These are phyloP conservation scores for Carallia brachiata DNA, from an alignment of 345 rosid species.

Conservation along the genomic window DNA sequence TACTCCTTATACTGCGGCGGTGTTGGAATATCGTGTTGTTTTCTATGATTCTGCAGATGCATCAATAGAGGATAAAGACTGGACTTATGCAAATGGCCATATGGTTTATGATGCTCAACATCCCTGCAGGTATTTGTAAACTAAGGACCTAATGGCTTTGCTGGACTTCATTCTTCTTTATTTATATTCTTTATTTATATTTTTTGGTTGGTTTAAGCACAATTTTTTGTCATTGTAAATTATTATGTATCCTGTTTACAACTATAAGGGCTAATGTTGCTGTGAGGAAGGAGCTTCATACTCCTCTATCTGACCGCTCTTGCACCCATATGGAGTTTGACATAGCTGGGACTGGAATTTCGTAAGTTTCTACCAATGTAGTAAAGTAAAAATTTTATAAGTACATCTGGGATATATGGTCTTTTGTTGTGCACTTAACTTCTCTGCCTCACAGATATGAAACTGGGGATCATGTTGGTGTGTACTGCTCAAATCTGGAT, in stretches of 20 bases:
- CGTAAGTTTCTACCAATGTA: conserved; percentile 48
- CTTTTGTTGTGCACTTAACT: not conserved
- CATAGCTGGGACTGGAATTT: conserved; percentile 77
- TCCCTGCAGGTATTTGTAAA: conserved; percentile 69
- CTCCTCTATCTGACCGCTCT: conserved; percentile 90
- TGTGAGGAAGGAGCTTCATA: conserved; percentile 85
- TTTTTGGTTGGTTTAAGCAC: not conserved
- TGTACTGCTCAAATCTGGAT: conserved; percentile 61
- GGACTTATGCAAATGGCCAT: conserved; percentile 77
- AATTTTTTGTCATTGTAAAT: conserved; percentile 8
- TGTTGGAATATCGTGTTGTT: conserved; percentile 82
- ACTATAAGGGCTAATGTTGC: conserved; percentile 74
- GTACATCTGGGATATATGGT: not conserved
- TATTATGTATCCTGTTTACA: conserved; percentile 27
- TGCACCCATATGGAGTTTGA: conserved; percentile 98
- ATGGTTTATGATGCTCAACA: conserved; percentile 80
- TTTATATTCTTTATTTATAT: not conserved
- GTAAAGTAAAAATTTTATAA: not conserved
- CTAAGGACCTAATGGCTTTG: not conserved
- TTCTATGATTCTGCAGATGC: conserved; percentile 52
- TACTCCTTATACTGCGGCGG: conserved; percentile 92
- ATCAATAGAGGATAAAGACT: conserved; percentile 40
- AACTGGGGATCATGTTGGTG: conserved; percentile 98
- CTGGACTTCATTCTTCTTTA: not conserved
- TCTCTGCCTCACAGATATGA: conserved; percentile 63